Base-by-base conservation (phyloP, 257 asterid species). In the Fraxinus anomala region DNA sequence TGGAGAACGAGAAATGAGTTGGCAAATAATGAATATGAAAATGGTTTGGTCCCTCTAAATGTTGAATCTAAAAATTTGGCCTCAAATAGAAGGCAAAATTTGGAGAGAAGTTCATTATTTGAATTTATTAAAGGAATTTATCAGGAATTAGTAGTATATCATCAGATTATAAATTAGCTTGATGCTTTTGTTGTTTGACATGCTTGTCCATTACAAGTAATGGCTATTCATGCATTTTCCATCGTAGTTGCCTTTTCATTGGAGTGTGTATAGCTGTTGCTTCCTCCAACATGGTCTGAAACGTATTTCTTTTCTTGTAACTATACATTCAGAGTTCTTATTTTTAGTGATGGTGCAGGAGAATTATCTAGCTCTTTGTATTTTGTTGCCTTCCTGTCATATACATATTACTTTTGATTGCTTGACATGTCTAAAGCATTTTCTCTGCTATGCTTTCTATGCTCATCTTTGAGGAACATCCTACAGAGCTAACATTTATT, bases 211-310 rank as follows among this genome's bases (percentile, higher is more conserved):
- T 23, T 56, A 8, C 40, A 39, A 44, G 51, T 36, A 42, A 54
- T 54, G 77, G 66, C 80, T 63, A 44, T 82, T 72, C 73, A 23
- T 23, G 31, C 49, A 12, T 73, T 39, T 72, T 44, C 54, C 54
- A 0, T 47, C n/a, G 19, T 47, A 47, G 56, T 47, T 14, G 7
- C 14, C 56, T 47, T 47, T 6, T 14, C 26, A 54, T 54, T 54
- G 26, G 9, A 19, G 9, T 54, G 12, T 1, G 26, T 54, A 54
- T 14, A 54, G 11, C 65, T 54, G 7, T 12, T 47, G 65, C 12
- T n/a, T 54, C 26, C 65, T 54, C 63, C 3, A 54, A 4, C 11
- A 6, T n/a, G 23, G 23, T 6, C 26, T 6, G 65, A 17, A n/a
- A 54, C 26, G 0, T 54, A 6, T 19, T n/a, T 54, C 56, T 54